Conservation (phyloP, 1,284 basidiomycete genomes). For the Irpex sp. region DNA sequence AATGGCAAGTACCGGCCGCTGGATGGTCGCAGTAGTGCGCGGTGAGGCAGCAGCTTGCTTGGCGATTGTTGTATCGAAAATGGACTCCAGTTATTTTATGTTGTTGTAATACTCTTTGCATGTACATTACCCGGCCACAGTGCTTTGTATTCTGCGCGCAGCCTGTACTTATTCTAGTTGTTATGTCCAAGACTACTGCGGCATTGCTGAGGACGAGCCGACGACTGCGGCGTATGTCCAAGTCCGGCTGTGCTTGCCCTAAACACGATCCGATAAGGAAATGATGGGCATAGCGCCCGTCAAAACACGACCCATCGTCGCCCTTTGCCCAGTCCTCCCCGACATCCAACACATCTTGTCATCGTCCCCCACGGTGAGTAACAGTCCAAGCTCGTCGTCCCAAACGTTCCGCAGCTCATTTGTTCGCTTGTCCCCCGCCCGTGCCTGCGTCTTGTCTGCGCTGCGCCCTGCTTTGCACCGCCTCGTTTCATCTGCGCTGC, state of each 20-base stretch:
- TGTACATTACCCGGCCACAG: neutral
- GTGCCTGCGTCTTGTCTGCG: constrained; percentile 9
- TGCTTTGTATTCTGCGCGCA: neutral
- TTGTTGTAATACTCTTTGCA: neutral
- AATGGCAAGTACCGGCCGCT: neutral
- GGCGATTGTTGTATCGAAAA: neutral
- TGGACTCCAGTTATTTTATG: neutral
- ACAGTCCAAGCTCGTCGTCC: constrained; percentile 12
- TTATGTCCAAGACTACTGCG: neutral
- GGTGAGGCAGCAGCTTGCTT: neutral
- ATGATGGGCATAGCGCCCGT: constrained; percentile 14
- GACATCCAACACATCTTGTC: neutral
- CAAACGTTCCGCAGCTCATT: constrained; percentile 13
- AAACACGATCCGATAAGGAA: constrained; percentile 31
- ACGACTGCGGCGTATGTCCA: neutral
- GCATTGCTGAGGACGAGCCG: neutral
- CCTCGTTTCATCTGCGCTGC: constrained; percentile 1
- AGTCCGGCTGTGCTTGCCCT: constrained; percentile 24
- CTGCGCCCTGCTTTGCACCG: constrained; percentile 13
- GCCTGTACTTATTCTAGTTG: neutral
- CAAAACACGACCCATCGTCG: constrained; percentile 17
- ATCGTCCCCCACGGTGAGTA: constrained; percentile 19
- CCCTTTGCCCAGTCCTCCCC: constrained; percentile 28
- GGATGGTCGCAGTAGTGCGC: neutral
- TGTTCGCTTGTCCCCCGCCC: neutral